Evolutionary conservation across 1,284 basidiomycete species (phyloP).

Genomic region (Trichosporon sp.): DNA sequence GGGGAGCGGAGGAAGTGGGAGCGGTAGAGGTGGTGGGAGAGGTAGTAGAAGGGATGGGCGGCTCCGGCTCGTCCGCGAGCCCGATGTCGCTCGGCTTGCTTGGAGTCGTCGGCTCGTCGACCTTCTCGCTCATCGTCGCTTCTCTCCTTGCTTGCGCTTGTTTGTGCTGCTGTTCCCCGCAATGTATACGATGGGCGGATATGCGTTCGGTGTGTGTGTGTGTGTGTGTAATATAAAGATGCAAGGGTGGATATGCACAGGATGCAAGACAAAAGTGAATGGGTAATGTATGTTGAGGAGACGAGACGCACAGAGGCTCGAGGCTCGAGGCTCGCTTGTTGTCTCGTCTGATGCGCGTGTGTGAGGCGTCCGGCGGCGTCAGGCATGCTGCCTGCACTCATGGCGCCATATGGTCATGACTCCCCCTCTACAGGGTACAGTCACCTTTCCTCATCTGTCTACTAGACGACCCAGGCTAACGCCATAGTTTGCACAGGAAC

Average conservation of each 20-base stretch:
- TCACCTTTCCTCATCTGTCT: too few relatives aligned
- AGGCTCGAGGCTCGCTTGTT: not conserved
- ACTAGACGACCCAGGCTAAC: too few relatives aligned
- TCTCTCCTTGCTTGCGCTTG: too few relatives aligned
- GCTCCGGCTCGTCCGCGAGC: not conserved
- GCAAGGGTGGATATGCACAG: not conserved
- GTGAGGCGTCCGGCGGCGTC: not conserved
- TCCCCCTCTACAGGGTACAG: too few relatives aligned
- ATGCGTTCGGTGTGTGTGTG: too few relatives aligned
- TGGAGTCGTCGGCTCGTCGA: not conserved
- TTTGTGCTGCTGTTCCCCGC: too few relatives aligned
- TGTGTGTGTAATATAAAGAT: too few relatives aligned
- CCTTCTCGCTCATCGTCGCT: not conserved
- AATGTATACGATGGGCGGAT: too few relatives aligned
- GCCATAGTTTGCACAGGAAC: too few relatives aligned
- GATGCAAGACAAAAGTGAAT: not conserved
- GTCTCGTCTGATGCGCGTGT: constrained; percentile 1
- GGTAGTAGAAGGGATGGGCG: not conserved
- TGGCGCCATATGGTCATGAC: not conserved
- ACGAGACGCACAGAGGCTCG: not conserved
- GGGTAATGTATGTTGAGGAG: not conserved
- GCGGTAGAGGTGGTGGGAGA: not conserved
- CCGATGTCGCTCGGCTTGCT: constrained; percentile 5
- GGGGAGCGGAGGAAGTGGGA: not conserved
- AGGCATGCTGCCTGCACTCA: too few relatives aligned